Evolutionary conservation across 768 basidiomycete species (phyloP).

Genomic region (Trichaptum fuscoviolaceum): DNA sequence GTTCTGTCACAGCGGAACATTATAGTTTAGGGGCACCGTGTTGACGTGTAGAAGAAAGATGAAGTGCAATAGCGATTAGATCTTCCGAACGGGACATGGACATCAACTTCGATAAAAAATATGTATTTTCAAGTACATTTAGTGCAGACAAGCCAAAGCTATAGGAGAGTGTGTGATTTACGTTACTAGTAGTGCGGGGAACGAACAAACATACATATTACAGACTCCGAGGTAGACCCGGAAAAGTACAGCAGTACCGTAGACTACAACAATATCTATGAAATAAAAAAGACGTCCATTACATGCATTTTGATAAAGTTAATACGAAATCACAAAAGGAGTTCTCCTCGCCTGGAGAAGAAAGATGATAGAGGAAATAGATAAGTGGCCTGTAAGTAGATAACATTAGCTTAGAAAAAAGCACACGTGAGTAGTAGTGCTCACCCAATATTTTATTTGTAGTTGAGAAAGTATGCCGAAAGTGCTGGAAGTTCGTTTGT

Average conservation of each 20-base stretch:
- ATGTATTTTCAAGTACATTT: neutral
- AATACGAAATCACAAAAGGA: neutral
- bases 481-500: slow-evolving; percentile 81
- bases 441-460: slow-evolving; percentile 40
- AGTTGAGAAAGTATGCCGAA: slow-evolving; percentile 81
- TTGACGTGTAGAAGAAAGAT: neutral
- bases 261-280: neutral
- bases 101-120: no score
- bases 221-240: neutral
- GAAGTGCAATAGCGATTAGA: neutral
- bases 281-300: neutral
- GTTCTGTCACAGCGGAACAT: neutral
- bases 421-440: neutral
- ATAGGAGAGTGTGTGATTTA: neutral
- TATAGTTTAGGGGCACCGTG: neutral
- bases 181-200: neutral
- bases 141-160: neutral
- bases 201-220: neutral
- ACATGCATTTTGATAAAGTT: neutral
- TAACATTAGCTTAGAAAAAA: neutral
- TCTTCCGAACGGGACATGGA: neutral
- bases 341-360: neutral
- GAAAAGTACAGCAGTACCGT: neutral
- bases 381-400: neutral
- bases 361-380: neutral